Percentiles rank a stretch among this genome's conserved stretches.
phyloP scores from a whole-genome alignment of 352 stramenopile species.

The Globisporangium rhizosaccharum region DNA sequence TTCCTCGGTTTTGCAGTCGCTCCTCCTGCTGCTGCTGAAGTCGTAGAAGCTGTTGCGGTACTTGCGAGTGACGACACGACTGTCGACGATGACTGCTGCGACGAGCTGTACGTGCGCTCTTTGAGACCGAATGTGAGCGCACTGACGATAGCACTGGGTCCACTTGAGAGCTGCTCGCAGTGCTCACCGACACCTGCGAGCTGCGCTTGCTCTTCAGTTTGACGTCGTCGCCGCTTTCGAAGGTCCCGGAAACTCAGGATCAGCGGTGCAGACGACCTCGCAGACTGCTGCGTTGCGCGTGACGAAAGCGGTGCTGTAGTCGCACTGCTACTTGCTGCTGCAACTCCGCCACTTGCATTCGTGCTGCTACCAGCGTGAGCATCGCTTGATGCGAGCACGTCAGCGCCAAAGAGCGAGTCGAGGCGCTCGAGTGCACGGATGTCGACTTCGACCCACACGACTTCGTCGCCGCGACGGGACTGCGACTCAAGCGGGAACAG shows the following conservation, averaged over 20 bases:
- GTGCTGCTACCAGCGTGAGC: neutral
- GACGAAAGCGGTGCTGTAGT: slow-evolving; percentile 1
- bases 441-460: slow-evolving; percentile 35
- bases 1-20: slow-evolving; percentile 11
- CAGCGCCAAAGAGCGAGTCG: slow-evolving; percentile 23
- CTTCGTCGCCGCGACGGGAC: slow-evolving; percentile 13
- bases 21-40: slow-evolving; percentile 4
- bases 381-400: neutral
- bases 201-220: slow-evolving; percentile 1
- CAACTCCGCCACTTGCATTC: neutral
- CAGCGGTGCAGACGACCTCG: slow-evolving; percentile 1
- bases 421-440: slow-evolving; percentile 21
- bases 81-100: neutral
- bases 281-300: neutral
- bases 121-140: slow-evolving; percentile 8
- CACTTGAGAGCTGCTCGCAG: neutral
- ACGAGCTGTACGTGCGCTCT: slow-evolving; percentile 3
- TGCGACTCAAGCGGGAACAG: slow-evolving; percentile 29
- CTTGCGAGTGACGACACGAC: neutral
- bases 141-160: neutral
- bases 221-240: slow-evolving; percentile 6
- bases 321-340: neutral
- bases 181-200: slow-evolving; percentile 7
- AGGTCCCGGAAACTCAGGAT: slow-evolving; percentile 13
- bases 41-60: too few species aligned